Evolutionary conservation across 768 basidiomycete species (phyloP).

Genomic region (Pisolithus albus): DNA sequence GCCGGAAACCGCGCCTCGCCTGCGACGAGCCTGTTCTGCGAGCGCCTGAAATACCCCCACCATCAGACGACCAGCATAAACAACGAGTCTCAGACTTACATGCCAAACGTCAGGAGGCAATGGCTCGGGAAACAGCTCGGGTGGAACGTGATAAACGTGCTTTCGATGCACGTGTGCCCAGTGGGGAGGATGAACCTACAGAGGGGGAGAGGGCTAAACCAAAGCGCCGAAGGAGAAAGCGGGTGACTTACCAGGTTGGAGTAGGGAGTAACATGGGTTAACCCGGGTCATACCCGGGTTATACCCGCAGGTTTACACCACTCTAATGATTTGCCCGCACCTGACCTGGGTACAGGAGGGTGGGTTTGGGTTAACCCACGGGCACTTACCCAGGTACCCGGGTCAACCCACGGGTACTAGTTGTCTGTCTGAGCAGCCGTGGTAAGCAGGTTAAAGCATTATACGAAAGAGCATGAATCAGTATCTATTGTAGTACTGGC

Average conservation of each 20-base stretch:
- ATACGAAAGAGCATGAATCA: too few species aligned
- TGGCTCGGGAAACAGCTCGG: background rate
- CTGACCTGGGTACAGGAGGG: too few species aligned
- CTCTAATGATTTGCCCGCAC: too few species aligned
- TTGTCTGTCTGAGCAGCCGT: too few species aligned
- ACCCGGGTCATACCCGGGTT: too few species aligned
- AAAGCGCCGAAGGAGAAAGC: background rate
- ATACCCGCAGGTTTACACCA: too few species aligned
- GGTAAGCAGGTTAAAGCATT: too few species aligned
- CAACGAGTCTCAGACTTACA: background rate
- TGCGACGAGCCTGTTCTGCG: too few species aligned
- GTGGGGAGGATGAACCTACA: background rate
- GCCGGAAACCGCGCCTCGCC: background rate
- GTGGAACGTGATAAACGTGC: background rate
- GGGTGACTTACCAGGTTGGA: background rate
- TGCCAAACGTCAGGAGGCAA: background rate
- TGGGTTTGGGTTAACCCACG: too few species aligned
- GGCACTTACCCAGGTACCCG: too few species aligned
- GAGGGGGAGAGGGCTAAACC: background rate
- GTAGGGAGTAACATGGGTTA: background rate
- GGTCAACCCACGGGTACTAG: too few species aligned
- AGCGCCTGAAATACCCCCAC: background rate
- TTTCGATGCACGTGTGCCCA: background rate
- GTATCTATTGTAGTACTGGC: too few species aligned
- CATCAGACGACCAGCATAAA: background rate